phyloP scores from a whole-genome alignment of 2,329 filamentous ascomycete genomes.

The Keithomyces neogunnii region DNA sequence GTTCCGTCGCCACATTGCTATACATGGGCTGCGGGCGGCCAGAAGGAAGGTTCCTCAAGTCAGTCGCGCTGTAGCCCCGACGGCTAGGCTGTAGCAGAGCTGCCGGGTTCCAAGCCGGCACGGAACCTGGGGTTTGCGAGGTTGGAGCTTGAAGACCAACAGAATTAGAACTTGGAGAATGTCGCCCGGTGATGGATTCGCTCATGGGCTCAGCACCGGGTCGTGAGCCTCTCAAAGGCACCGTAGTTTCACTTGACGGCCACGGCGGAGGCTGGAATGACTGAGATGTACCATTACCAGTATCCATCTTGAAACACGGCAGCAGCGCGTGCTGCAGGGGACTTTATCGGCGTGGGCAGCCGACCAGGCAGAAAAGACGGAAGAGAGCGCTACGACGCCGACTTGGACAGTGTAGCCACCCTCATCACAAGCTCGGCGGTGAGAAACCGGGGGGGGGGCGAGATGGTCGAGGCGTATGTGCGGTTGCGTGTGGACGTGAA shows the following conservation, averaged over 20 bases:
- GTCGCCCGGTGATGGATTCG: neutral
- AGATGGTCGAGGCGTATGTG: neutral
- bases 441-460: neutral
- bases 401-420: neutral
- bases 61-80: constrained; percentile 19
- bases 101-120: constrained; percentile 32
- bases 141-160: constrained; percentile 17
- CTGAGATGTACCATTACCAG: constrained; percentile 8
- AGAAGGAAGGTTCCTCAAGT: constrained; percentile 16
- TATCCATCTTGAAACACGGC: constrained; percentile 7
- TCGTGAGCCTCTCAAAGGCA: constrained; percentile 6
- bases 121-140: constrained; percentile 16
- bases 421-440: constrained; percentile 6
- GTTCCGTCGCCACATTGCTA: constrained; percentile 4
- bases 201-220: neutral
- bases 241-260: constrained; percentile 8
- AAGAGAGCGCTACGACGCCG: constrained; percentile 4
- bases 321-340: neutral
- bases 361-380: neutral
- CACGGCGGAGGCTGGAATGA: constrained; percentile 1
- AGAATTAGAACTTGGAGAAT: constrained; percentile 2
- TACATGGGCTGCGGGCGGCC: constrained; percentile 11
- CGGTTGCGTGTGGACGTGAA: neutral
- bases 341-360: neutral
- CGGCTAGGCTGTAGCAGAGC: constrained; percentile 30